Percentiles rank a stretch among this genome's conserved stretches.
Conservation (phyloP, 2,329 filamentous ascomycete genomes). For the Botrytis medusae region DNA sequence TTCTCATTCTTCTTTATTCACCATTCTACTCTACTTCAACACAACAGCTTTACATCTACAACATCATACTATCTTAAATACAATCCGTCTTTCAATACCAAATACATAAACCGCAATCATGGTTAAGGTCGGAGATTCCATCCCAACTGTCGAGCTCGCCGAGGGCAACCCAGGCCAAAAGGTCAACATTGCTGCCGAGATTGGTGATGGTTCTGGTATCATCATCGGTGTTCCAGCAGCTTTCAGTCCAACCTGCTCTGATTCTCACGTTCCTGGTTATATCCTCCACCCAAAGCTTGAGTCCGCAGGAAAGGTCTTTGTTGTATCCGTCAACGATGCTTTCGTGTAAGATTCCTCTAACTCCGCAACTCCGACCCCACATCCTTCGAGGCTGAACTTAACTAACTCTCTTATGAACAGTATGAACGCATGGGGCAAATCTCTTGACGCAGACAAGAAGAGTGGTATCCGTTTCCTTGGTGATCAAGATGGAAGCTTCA, state of each 20-base stretch:
- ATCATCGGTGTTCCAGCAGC: conserved; percentile 84
- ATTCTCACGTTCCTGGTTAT: conserved; percentile 80
- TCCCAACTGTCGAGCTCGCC: conserved; percentile 75
- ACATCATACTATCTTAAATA: neutral
- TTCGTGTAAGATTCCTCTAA: conserved; percentile 70
- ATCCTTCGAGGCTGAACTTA: neutral
- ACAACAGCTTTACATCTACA: neutral
- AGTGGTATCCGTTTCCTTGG: conserved; percentile 85
- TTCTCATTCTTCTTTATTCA: neutral
- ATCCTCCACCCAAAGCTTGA: conserved; percentile 76
- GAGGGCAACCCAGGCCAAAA: conserved; percentile 87
- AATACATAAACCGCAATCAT: conserved; percentile 28
- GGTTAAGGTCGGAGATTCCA: conserved; percentile 72
- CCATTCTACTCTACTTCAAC: neutral
- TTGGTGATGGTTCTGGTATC: conserved; percentile 68
- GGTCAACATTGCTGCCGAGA: conserved; percentile 75
- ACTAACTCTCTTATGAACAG: conserved; percentile 45
- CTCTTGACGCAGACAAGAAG: conserved; percentile 70
- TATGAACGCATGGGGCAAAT: conserved; percentile 84
- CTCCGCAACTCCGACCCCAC: neutral
- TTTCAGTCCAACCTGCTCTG: conserved; percentile 67
- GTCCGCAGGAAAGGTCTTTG: conserved; percentile 79
- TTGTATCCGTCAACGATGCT: conserved; percentile 88
- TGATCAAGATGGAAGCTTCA: conserved; percentile 77
- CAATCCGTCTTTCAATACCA: neutral